phyloP scores from a whole-genome alignment of 176 grass and related monocot species.

The Oropetium thomaeum region DNA sequence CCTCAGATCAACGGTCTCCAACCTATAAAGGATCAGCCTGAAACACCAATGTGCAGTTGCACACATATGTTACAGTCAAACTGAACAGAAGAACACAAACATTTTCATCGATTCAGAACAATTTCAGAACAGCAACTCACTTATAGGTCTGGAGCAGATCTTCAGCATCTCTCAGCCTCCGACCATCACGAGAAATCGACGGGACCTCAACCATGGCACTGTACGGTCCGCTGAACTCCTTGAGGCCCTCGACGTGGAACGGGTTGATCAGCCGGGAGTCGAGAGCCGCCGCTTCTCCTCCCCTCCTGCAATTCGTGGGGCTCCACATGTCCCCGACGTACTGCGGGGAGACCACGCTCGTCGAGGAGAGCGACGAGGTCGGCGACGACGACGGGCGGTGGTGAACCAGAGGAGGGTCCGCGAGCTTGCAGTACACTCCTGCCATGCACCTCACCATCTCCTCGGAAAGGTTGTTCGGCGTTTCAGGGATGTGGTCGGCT shows the following conservation, averaged over 20 bases:
- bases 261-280: constrained; percentile 92
- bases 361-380: constrained; percentile 62
- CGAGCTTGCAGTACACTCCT: constrained; percentile 75
- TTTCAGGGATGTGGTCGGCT: constrained; percentile 73
- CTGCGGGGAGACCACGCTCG: constrained; percentile 59
- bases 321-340: constrained; percentile 69
- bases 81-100: neutral
- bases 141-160: constrained; percentile 73
- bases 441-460: constrained; percentile 89
- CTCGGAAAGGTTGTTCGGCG: constrained; percentile 87
- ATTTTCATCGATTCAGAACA: neutral
- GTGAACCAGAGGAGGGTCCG: constrained; percentile 68
- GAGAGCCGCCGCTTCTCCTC: constrained; percentile 52
- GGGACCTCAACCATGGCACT: constrained; percentile 85
- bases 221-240: constrained; percentile 92
- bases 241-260: constrained; percentile 80
- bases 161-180: constrained; percentile 57
- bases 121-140: constrained; percentile 36
- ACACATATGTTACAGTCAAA: neutral
- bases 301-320: constrained; percentile 52
- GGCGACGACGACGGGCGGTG: constrained; percentile 56
- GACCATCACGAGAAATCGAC: constrained; percentile 49
- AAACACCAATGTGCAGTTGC: neutral
- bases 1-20: constrained; percentile 71
- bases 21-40: constrained; percentile 61